Conservation (phyloP, 1,139 yeast genomes). For the Saccharomyces hybrid region DNA sequence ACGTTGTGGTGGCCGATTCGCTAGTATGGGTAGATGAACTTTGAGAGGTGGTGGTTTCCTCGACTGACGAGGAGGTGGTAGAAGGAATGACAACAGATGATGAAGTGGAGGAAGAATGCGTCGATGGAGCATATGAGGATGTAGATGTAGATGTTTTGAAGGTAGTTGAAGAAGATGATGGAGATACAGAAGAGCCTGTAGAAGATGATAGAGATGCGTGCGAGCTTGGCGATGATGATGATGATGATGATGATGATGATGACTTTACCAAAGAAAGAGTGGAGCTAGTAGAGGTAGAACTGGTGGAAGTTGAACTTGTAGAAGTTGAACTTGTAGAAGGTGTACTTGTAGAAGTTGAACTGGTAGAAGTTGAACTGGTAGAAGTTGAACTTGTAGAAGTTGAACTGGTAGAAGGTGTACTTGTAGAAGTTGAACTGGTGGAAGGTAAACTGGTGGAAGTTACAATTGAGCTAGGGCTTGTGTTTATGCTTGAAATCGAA, state of each 20-base stretch:
- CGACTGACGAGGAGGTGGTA: background rate
- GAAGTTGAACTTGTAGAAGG: background rate
- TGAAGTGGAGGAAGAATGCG: background rate
- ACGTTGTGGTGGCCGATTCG: background rate
- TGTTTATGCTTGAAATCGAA: no score
- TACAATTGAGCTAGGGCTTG: no score
- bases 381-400: background rate
- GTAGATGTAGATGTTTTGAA: background rate
- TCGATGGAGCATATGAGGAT: background rate
- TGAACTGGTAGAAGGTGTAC: background rate
- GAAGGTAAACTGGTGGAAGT: background rate
- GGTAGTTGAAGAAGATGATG: background rate
- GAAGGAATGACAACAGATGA: background rate
- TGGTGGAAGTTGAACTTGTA: no score
- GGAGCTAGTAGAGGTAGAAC: no score
- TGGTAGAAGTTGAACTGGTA: background rate
- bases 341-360: background rate
- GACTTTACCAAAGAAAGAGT: no score
- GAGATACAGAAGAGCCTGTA: background rate
- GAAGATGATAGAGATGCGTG: background rate
- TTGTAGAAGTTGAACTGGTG: background rate
- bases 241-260: no score
- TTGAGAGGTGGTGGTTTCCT: background rate
- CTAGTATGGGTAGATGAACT: background rate
- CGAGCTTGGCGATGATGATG: no score